Evolutionary conservation across 148 eudicot genomes (phyloP), one percentile per base, ranked within the genome.

Genomic region (Rhododendron simsii): DNA sequence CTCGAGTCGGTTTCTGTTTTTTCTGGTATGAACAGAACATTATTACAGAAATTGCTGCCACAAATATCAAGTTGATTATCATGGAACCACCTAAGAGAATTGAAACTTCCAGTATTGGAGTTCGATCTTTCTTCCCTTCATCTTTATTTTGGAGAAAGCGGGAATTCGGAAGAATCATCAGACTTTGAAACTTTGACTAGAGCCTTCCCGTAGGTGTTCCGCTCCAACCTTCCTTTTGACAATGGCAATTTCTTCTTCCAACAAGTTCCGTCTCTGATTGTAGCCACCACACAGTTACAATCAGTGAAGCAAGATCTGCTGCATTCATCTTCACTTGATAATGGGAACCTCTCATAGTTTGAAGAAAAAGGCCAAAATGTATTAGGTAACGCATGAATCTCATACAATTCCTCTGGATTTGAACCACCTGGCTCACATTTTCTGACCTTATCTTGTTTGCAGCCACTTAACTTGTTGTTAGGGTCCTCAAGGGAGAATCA

Each of bases 191-290:
- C 57, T 86, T 87, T 87, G 48, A 87, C 48, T 14, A 87, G 41
- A 26, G 86, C 87, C 23, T 81, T 81, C 8, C 76, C 51, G 33
- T 84, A 39, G 20, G 78, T 20, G 48, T 20, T 48, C 9, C n/a
- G 61, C 44, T 87, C 89, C 12, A 83, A 37, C 73, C 89, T 89
- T 48, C 91, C 91, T 51, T 85, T 87, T 10, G 89, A 85, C 20
- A 89, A 65, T n/a, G 91, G 91, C 51, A 89, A 78, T 80, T 83
- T 89, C 86, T 89, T 89, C 59, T 87, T 89, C 86, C 87, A 80
- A 61, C 91, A 89, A 15, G 4, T 53, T 11, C 84, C 84, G 8
- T 74, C 61, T 82, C 57, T 71, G 74, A 12, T 53, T 11, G 85
- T 75, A 16, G 91, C 84, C 65, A 83, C 89, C 30, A 55, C 87